phyloP scores from a whole-genome alignment of 2,329 filamentous ascomycete species.

The Clonostachys sp. region DNA sequence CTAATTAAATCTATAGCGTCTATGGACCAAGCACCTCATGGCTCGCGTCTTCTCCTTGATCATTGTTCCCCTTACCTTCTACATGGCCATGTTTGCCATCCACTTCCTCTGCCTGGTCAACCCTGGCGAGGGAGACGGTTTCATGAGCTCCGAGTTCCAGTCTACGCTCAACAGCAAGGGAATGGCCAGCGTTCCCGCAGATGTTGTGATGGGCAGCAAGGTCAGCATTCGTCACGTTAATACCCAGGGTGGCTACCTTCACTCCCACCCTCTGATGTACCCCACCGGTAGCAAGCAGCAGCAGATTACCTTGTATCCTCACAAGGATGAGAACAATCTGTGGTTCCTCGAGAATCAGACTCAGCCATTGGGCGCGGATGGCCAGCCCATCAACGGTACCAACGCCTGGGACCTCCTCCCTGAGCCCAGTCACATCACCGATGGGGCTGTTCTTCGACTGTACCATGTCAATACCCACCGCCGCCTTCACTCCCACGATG shows the following conservation, averaged over 20 bases:
- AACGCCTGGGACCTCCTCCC: conserved; percentile 74
- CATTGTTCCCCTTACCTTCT: conserved; percentile 82
- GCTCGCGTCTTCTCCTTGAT: conserved; percentile 89
- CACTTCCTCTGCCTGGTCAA: conserved; percentile 93
- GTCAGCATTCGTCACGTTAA: conserved; percentile 89
- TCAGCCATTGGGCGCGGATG: conserved; percentile 74
- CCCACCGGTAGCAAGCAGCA: conserved; percentile 97
- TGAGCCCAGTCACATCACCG: conserved; percentile 64
- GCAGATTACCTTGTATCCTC: conserved; percentile 95
- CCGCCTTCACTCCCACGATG: conserved; percentile 92
- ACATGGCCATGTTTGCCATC: conserved; percentile 95
- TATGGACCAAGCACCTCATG: conserved; percentile 92
- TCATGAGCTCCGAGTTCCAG: conserved; percentile 99
- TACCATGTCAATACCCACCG: conserved; percentile 82
- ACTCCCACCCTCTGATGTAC: conserved; percentile 97
- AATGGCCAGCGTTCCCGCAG: conserved; percentile 92
- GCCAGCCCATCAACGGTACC: conserved; percentile 74
- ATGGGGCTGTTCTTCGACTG: conserved; percentile 76
- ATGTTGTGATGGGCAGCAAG: conserved; percentile 84
- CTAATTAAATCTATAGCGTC: conserved; percentile 38
- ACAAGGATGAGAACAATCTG: conserved; percentile 98
- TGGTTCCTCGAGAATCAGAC: conserved; percentile 96
- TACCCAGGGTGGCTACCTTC: conserved; percentile 95
- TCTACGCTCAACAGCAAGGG: conserved; percentile 93
- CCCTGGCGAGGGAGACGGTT: conserved; percentile 94